These are phyloP conservation scores for Bretschneidera sinensis DNA, from an alignment of 345 rosid genomes.

Conservation along the genomic window DNA sequence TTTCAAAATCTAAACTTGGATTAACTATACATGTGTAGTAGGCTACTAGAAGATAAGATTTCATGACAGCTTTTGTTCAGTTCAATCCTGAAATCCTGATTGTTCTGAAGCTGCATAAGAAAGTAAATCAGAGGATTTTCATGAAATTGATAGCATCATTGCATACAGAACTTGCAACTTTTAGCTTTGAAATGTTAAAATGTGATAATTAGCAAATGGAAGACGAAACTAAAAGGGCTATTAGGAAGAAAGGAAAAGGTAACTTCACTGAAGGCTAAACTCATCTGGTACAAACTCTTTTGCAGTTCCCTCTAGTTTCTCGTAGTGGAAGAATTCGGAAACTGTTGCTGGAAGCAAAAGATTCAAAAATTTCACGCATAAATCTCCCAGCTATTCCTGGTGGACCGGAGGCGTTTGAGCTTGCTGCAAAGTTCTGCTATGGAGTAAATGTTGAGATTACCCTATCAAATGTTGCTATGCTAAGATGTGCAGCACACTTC, in stretches of 20 bases:
- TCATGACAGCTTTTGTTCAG: no score
- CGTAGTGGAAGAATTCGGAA: conserved; percentile 84
- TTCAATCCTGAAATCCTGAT: no score
- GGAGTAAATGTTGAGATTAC: conserved; percentile 72
- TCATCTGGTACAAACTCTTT: conserved; percentile 10
- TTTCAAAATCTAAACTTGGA: background rate
- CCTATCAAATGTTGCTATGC: conserved; percentile 60
- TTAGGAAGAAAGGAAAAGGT: background rate
- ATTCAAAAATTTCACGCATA: conserved; percentile 52
- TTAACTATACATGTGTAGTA: background rate
- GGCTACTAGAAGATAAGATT: no score
- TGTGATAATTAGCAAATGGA: background rate
- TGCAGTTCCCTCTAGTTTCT: conserved; percentile 92
- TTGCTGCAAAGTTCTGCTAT: conserved; percentile 97
- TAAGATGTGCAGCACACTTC: conserved; percentile 66
- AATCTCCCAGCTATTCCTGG: conserved; percentile 67
- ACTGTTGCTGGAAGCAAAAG: conserved; percentile 63
- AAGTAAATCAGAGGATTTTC: no score
- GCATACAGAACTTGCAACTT: no score
- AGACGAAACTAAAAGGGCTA: no score
- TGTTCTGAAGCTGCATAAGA: no score
- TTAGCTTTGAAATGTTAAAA: no score
- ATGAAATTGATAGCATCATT: no score
- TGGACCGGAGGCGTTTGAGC: conserved; percentile 84
- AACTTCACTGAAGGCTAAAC: background rate